Conservation (phyloP, 352 stramenopile genomes). For the Phytophthora cactorum region DNA sequence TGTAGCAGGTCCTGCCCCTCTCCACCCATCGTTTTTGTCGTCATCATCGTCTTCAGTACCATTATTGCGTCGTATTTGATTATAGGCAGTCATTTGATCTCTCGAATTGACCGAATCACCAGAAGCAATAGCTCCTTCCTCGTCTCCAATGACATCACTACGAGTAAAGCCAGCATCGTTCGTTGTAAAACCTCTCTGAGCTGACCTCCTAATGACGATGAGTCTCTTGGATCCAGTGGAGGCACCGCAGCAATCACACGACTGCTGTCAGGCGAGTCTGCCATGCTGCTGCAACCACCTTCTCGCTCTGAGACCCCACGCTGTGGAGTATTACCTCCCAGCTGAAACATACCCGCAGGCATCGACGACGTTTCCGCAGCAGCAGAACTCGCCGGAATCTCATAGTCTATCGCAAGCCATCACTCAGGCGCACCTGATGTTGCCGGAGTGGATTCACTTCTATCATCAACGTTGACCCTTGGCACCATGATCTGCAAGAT, state of each 20-base stretch:
- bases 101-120: neutral
- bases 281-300: neutral
- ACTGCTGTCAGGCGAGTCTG: neutral
- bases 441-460: neutral
- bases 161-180: too few species aligned
- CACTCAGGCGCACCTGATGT: neutral
- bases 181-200: neutral
- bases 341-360: neutral
- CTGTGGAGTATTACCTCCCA: neutral
- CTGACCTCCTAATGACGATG: neutral
- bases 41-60: neutral
- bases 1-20: neutral
- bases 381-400: neutral
- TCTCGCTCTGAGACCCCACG: neutral
- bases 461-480: neutral
- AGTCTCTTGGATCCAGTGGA: neutral
- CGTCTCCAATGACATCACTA: too few species aligned
- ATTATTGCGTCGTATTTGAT: neutral
- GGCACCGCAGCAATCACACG: neutral
- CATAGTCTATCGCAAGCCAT: neutral
- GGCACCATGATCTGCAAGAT: neutral
- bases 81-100: too few species aligned
- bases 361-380: neutral
- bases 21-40: conserved; percentile 3
- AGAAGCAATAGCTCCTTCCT: too few species aligned